These are phyloP conservation scores for Boeremia lycopersici DNA, from an alignment of 2,329 filamentous ascomycete genomes.

Conservation along the genomic window DNA sequence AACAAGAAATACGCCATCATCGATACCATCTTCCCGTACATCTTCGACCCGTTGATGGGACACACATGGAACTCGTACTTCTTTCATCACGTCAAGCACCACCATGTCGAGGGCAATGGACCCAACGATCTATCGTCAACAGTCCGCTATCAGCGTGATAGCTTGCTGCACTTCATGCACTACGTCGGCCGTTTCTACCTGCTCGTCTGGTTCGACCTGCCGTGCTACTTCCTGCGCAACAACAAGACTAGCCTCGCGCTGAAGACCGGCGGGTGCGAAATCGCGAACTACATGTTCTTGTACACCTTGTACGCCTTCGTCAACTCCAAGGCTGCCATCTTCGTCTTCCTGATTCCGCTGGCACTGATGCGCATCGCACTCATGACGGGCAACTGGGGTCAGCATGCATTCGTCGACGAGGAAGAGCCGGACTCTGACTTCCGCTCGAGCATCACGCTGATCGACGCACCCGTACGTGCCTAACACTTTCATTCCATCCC, in stretches of 20 bases:
- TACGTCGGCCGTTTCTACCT: conserved; percentile 78
- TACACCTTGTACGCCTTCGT: conserved; percentile 55
- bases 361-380: conserved; percentile 69
- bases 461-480: conserved; percentile 73
- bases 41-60: conserved; percentile 77
- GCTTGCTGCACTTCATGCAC: conserved; percentile 67
- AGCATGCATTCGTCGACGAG: conserved; percentile 80
- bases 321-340: conserved; percentile 64
- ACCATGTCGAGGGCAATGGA: conserved; percentile 82
- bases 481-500: not conserved
- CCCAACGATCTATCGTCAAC: conserved; percentile 78
- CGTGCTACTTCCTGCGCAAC: conserved; percentile 72
- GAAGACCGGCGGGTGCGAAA: conserved; percentile 67
- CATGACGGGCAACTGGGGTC: conserved; percentile 86
- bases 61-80: conserved; percentile 87
- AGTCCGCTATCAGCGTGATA: conserved; percentile 76
- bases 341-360: conserved; percentile 71
- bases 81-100: conserved; percentile 86
- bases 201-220: conserved; percentile 75
- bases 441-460: conserved; percentile 77
- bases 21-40: conserved; percentile 72
- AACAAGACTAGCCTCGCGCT: conserved; percentile 61
- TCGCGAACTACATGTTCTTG: conserved; percentile 56
- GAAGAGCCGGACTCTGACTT: conserved; percentile 78
- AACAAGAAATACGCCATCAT: conserved; percentile 60